Evolutionary conservation across 2,329 filamentous ascomycete species (phyloP), one percentile per base, ranked within the genome.

Genomic region (Aspergillus puulaauensis): DNA sequence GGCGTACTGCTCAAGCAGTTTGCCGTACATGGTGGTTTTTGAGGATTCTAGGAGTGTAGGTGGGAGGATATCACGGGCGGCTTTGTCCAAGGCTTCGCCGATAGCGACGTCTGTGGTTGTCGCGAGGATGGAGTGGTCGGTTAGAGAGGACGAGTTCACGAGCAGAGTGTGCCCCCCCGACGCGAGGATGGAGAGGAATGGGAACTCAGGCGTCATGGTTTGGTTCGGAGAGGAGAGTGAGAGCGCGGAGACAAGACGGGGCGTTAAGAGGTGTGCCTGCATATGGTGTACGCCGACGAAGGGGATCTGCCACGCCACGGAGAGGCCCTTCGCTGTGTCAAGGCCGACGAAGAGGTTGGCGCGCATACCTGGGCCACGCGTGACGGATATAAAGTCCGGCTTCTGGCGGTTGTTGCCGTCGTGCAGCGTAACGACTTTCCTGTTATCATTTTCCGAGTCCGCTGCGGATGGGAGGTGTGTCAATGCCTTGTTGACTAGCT

Each of bases 231-330:
- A 9, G 4, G 39, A n/a, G 17, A 19, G 53, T 11, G 50, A 52
- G 51, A 93, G 74, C 5, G 90, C 89, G 33, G 80, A 77, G 4
- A 88, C 87, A 43, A 99, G 83, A 9, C 91, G 83, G 15, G 93
- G 90, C 17, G 95, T 98, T 61, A 99, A 78, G 17, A 95, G 89
- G 74, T 99, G 95, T 11, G 93, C 95, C 73, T 97, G 93, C 95
- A 99, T 98, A 74, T 99, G 95, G 73, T 99, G 90, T 1, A 97
- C 90, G 0, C 87, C 95, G 1, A 98, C 73, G 33, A 98, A 78
- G 3, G 93, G 93, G 39, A 92, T 83, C 62, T 86, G 83, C 90
- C 90, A 96, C 39, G 91, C 92, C 19, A 90, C 80, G 0, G 93
- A 86, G 19, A 98, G 82, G 0, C 92, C 95, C 75, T 98, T 98